A percentile compares a stretch with the other conserved stretches of the same genome.
Conservation (phyloP, 2,329 filamentous ascomycete genomes). For the Didymellaceae sp. region DNA sequence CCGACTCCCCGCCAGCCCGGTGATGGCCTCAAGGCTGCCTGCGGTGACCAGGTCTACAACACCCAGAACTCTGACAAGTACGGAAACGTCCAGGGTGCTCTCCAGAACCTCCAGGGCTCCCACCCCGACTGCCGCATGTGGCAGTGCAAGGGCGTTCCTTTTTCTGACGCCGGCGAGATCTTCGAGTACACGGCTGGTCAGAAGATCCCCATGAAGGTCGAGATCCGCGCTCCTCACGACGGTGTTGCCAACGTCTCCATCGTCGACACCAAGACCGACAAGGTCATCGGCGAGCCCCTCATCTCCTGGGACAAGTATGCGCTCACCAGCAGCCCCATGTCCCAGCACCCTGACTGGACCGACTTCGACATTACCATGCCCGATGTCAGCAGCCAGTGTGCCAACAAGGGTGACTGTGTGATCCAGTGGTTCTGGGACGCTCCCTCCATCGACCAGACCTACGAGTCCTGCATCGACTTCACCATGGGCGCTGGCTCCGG, state of each 20-base stretch:
- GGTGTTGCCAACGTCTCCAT: constrained; percentile 66
- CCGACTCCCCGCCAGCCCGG: constrained; percentile 60
- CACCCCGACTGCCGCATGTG: constrained; percentile 62
- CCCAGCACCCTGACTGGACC: constrained; percentile 52
- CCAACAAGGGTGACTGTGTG: constrained; percentile 59
- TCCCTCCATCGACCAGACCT: constrained; percentile 63
- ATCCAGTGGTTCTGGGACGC: constrained; percentile 71
- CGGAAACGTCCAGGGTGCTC: constrained; percentile 64
- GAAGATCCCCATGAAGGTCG: constrained; percentile 54
- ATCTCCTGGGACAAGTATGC: constrained; percentile 65
- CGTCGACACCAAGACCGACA: constrained; percentile 61
- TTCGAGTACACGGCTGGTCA: constrained; percentile 61
- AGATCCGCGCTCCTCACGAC: constrained; percentile 61
- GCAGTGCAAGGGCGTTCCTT: constrained; percentile 66
- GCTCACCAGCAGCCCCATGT: constrained; percentile 52
- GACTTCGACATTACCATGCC: constrained; percentile 63
- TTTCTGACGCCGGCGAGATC: constrained; percentile 58
- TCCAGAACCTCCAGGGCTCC: constrained; percentile 53
- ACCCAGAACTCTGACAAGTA: constrained; percentile 61
- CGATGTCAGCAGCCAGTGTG: constrained; percentile 55
- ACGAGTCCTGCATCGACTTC: constrained; percentile 69
- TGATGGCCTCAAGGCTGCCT: constrained; percentile 58
- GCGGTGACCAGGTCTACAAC: constrained; percentile 62
- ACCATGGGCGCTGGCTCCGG: constrained; percentile 45
- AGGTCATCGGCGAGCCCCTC: constrained; percentile 60